These are phyloP conservation scores for Penicillium sp. DNA, from an alignment of 2,329 filamentous ascomycete species.

Conservation along the genomic window DNA sequence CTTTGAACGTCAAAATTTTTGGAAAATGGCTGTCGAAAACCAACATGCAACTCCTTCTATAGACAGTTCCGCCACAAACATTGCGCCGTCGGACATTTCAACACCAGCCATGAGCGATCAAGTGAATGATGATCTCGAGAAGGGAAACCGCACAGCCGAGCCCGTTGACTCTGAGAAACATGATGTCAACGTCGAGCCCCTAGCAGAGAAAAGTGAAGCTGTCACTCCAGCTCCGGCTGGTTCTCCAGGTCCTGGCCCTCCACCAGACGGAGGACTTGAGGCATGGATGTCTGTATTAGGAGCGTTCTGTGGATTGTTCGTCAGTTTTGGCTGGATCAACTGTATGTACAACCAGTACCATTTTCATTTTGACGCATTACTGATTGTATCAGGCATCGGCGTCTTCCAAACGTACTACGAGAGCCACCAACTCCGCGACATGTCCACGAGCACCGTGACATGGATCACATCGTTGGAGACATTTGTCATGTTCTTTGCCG, in stretches of 20 bases:
- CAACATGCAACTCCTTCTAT: slow-evolving; percentile 6
- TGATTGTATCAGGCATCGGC: slow-evolving; percentile 23
- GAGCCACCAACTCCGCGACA: slow-evolving; percentile 48
- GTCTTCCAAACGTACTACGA: slow-evolving; percentile 59
- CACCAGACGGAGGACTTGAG: slow-evolving; percentile 34
- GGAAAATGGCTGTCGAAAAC: slow-evolving; percentile 1
- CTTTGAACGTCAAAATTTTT: background rate
- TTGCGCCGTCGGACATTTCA: slow-evolving; percentile 8
- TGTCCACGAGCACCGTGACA: slow-evolving; percentile 58
- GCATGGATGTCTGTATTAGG: slow-evolving; percentile 52
- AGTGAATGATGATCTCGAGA: slow-evolving; percentile 11
- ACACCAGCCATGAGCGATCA: background rate
- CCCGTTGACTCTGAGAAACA: slow-evolving; percentile 2
- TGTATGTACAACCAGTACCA: slow-evolving; percentile 31
- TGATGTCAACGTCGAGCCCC: background rate
- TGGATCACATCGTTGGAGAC: slow-evolving; percentile 59
- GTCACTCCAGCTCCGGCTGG: slow-evolving; percentile 4
- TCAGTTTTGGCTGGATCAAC: slow-evolving; percentile 55
- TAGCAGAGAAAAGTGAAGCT: slow-evolving; percentile 4
- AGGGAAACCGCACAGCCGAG: slow-evolving; percentile 6
- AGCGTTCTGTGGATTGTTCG: slow-evolving; percentile 50
- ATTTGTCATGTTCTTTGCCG: slow-evolving; percentile 31
- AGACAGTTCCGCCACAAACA: slow-evolving; percentile 12
- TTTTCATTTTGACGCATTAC: background rate
- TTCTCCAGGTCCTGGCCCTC: slow-evolving; percentile 14